Evolutionary conservation across 441 rosid species (phyloP).

Genomic region (Metrosideros polymorpha): DNA sequence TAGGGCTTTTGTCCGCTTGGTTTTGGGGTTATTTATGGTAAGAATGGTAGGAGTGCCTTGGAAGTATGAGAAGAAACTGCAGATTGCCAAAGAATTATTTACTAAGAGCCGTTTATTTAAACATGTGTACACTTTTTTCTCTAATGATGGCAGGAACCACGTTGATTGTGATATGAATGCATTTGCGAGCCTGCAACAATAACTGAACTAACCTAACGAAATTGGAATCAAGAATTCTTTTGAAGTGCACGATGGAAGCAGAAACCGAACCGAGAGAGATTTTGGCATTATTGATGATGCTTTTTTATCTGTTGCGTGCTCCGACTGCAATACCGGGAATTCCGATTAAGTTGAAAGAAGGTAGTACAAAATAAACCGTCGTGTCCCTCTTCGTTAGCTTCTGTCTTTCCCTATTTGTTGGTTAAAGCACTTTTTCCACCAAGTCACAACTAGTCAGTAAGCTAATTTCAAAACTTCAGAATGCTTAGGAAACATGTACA

Average conservation of each 20-base stretch:
- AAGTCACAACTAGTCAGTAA: background rate
- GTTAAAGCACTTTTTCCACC: background rate
- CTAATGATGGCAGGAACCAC: rapidly evolving
- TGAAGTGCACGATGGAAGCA: background rate
- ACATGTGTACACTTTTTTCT: background rate
- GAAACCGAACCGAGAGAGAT: background rate
- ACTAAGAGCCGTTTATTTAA: background rate
- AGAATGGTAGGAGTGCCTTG: background rate
- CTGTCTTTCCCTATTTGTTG: background rate
- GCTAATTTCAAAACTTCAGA: background rate
- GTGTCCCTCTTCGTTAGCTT: background rate
- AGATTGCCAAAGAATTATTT: background rate
- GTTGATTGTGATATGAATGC: background rate
- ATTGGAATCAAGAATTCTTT: background rate
- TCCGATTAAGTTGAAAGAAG: background rate
- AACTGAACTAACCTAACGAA: background rate
- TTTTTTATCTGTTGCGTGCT: background rate
- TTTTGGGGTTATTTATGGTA: background rate
- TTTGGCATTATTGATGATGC: background rate
- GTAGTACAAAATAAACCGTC: background rate
- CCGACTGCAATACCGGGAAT: background rate
- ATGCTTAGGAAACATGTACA: background rate
- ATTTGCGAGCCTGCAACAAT: background rate
- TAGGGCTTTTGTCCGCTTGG: background rate
- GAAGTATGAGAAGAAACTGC: background rate